These are phyloP conservation scores for Tetraselmis striata DNA, from an alignment of 139 green algal species.

Conservation along the genomic window DNA sequence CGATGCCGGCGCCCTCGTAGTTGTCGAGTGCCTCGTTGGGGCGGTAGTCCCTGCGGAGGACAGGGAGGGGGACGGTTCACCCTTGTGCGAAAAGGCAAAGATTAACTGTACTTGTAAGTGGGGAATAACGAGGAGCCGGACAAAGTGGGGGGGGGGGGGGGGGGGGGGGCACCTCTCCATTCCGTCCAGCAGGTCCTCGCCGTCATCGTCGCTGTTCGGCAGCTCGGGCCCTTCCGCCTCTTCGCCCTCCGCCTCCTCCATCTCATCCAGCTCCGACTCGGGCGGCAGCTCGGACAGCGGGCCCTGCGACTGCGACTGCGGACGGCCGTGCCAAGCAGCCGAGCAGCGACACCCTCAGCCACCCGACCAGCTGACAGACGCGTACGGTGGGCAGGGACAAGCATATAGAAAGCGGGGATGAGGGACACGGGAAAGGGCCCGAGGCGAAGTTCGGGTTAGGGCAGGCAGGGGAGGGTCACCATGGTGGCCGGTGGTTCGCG, in stretches of 20 bases:
- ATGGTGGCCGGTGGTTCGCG: too few species aligned
- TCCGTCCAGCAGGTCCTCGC: constrained; percentile 85
- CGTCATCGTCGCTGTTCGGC: constrained; percentile 51
- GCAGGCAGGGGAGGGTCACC: too few species aligned
- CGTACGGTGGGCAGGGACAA: too few species aligned
- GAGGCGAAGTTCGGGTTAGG: too few species aligned
- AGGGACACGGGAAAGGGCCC: too few species aligned
- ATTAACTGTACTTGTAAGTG: not conserved
- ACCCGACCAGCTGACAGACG: too few species aligned
- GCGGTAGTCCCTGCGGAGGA: constrained; percentile 86
- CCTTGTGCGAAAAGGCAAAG: not conserved
- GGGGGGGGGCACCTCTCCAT: constrained; percentile 57
- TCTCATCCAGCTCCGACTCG: not conserved
- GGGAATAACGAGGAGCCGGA: too few species aligned
- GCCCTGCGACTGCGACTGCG: not conserved
- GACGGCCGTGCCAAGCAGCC: too few species aligned
- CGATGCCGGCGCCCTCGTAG: constrained; percentile 83
- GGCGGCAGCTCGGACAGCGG: not conserved
- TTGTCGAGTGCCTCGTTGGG: constrained; percentile 73
- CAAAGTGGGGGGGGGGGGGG: not conserved
- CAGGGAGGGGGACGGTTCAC: not conserved
- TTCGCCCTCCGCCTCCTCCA: not conserved
- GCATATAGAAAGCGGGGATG: too few species aligned
- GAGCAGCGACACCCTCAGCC: too few species aligned
- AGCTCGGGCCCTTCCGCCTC: not conserved